These are phyloP conservation scores for Amanita brunnescens DNA, from an alignment of 768 basidiomycete genomes.

Conservation along the genomic window DNA sequence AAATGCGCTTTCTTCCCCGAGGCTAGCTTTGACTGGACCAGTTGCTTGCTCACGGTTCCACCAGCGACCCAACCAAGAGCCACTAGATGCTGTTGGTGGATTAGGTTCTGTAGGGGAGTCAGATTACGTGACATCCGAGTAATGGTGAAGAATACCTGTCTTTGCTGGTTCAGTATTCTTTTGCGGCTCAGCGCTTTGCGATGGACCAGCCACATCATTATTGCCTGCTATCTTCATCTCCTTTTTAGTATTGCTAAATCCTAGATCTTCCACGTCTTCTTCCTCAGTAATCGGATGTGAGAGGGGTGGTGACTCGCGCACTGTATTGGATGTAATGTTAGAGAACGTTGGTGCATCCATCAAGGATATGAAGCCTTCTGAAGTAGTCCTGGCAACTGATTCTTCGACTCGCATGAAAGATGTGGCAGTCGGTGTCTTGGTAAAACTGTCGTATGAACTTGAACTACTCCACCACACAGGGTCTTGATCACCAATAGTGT, in stretches of 20 bases:
- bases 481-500: slow-evolving; percentile 28
- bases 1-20: slow-evolving; percentile 86
- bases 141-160: slow-evolving; percentile 18
- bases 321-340: slow-evolving; percentile 23
- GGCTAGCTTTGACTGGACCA: slow-evolving; percentile 81
- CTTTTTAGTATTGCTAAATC: slow-evolving; percentile 69
- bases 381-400: slow-evolving; percentile 26
- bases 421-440: slow-evolving; percentile 59
- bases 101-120: slow-evolving; percentile 13
- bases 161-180: slow-evolving; percentile 15
- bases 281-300: slow-evolving; percentile 24
- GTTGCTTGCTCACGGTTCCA: slow-evolving; percentile 64
- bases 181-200: slow-evolving; percentile 13
- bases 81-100: slow-evolving; percentile 22
- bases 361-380: slow-evolving; percentile 70
- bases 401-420: slow-evolving; percentile 53
- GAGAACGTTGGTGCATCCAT: slow-evolving; percentile 53
- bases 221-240: slow-evolving; percentile 19
- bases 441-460: slow-evolving; percentile 16
- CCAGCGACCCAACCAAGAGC: slow-evolving; percentile 77
- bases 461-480: slow-evolving; percentile 58
- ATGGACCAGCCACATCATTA: slow-evolving; percentile 9
- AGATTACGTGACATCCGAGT: not conserved
- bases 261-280: slow-evolving; percentile 82
- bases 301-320: slow-evolving; percentile 9